phyloP scores from a whole-genome alignment of 1,284 basidiomycete genomes.

The Golubevia sp. region DNA sequence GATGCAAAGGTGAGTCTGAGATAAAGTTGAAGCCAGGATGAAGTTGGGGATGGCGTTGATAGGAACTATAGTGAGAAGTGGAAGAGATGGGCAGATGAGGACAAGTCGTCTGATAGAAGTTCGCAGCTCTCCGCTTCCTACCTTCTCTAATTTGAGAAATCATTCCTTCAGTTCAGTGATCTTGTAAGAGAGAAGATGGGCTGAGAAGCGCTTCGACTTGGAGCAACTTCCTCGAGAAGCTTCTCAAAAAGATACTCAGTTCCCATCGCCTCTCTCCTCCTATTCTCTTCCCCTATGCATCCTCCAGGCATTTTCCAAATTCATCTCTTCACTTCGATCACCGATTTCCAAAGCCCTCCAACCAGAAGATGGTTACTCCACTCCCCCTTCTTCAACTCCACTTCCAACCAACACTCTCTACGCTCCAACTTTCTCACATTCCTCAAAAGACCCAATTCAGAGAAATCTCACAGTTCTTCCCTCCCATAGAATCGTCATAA shows the following conservation, averaged over 20 bases:
- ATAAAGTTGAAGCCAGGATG: background rate
- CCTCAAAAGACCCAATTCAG: conserved; percentile 38
- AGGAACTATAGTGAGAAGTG: too few species aligned
- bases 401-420: conserved; percentile 11
- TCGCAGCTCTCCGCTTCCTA: too few species aligned
- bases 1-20: conserved; percentile 31
- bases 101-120: too few species aligned
- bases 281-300: background rate
- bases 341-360: background rate
- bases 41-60: background rate
- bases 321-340: conserved; percentile 14
- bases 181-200: too few species aligned
- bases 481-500: conserved; percentile 27
- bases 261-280: background rate
- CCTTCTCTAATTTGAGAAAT: background rate
- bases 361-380: background rate
- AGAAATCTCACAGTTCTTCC: conserved; percentile 28
- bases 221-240: too few species aligned
- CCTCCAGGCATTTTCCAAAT: conserved; percentile 29
- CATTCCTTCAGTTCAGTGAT: background rate
- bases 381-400: conserved; percentile 46
- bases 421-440: background rate
- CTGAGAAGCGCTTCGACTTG: too few species aligned
- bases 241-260: too few species aligned
- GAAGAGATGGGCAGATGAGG: too few species aligned